Evolutionary conservation across 169 alveolate genomes (phyloP).

Genomic region (Plasmodium gallinaceum): DNA sequence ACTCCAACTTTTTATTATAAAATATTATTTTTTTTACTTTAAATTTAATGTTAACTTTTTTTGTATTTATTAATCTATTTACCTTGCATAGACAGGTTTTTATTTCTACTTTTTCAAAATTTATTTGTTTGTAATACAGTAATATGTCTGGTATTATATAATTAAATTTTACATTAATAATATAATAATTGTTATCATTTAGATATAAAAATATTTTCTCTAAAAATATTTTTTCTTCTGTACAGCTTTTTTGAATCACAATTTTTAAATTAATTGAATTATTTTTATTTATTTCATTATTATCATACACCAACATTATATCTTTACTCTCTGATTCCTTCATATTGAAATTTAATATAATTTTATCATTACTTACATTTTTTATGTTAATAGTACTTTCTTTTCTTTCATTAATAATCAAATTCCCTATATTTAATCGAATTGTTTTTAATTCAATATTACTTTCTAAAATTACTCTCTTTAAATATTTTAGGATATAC

Average conservation of each 20-base stretch:
- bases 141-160: conserved; percentile 53
- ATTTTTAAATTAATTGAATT: conserved; percentile 40
- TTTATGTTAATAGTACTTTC: conserved; percentile 21
- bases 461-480: conserved; percentile 51
- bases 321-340: conserved; percentile 26
- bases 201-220: conserved; percentile 44
- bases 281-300: conserved; percentile 33
- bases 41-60: conserved; percentile 53
- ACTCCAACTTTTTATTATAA: conserved; percentile 66
- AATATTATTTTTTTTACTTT: conserved; percentile 62
- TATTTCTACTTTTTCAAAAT: conserved; percentile 44
- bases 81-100: conserved; percentile 51
- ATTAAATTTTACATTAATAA: conserved; percentile 30
- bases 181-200: conserved; percentile 58
- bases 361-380: conserved; percentile 48
- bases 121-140: conserved; percentile 38
- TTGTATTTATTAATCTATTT: conserved; percentile 63
- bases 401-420: conserved; percentile 53
- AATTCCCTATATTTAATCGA: conserved; percentile 37
- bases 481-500: conserved; percentile 40
- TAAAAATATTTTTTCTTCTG: conserved; percentile 29
- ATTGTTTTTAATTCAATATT: conserved; percentile 23
- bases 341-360: conserved; percentile 23
- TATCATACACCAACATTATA: conserved; percentile 11
- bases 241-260: conserved; percentile 22